phyloP scores from a whole-genome alignment of 345 rosid genomes.

The Dipteronia sinensis region DNA sequence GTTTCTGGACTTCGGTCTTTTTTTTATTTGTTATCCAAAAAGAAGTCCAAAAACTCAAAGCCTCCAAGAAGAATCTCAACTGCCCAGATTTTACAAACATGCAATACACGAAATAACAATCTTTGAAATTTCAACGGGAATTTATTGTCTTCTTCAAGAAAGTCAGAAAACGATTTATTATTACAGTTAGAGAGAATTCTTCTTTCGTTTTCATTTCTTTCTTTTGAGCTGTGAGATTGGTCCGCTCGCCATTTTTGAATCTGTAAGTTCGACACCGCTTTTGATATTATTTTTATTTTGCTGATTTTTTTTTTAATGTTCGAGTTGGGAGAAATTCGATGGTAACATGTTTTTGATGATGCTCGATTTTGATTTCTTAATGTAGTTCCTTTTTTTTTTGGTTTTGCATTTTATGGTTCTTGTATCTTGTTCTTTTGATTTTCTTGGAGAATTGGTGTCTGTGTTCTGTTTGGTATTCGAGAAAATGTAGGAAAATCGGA shows the following conservation, averaged over 20 bases:
- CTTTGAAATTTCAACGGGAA: constrained; percentile 12
- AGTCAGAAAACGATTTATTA: not conserved
- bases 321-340: not conserved
- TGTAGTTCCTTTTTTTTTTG: not conserved
- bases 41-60: constrained; percentile 18
- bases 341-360: not conserved
- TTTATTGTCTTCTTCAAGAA: not conserved
- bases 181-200: not conserved
- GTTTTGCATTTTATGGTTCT: not conserved
- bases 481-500: constrained; percentile 16
- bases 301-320: too few relatives aligned
- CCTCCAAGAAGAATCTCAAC: constrained; percentile 1
- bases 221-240: constrained; percentile 14
- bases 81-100: constrained; percentile 12
- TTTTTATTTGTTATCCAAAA: not conserved
- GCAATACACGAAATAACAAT: not conserved
- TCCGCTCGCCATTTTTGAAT: constrained; percentile 18
- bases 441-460: not conserved
- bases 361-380: constrained; percentile 10
- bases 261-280: constrained; percentile 31
- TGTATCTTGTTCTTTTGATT: constrained; percentile 6
- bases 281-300: not conserved
- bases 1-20: not conserved
- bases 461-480: constrained; percentile 17
- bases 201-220: not conserved